Evolutionary conservation across 2,329 filamentous ascomycete genomes (phyloP), one percentile per base, ranked within the genome.

Genomic region (Cladosporium phlei): DNA sequence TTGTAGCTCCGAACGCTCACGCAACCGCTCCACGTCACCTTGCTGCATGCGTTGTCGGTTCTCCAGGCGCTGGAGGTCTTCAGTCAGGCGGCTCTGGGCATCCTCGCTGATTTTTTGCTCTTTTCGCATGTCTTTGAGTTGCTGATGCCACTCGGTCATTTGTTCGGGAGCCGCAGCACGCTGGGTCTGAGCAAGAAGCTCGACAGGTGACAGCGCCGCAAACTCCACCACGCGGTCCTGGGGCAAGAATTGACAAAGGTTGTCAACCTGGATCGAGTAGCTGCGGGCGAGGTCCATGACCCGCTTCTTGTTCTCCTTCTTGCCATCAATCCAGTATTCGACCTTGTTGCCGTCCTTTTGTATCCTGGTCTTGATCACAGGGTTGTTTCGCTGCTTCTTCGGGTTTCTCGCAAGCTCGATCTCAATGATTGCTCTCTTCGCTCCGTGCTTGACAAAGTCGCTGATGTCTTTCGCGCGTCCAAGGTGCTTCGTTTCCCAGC

Each of bases 171-270:
- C 93, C 5, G 89, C 90, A 25, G 93, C 93, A 60, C 89, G 82
- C 52, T 95, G 82, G 0, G 93, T 98, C 58, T 93, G 87, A 49
- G 82, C 77, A 1, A 98, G 75, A 16, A 96, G 77, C 34, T 94
- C 85, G 10, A 95, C 74, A 0, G 91, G 85, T 7, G 81, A 86
- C 55, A 95, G 79, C 4, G 79, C 85, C 4, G 93, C 88, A 63
- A 98, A 98, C 61, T 96, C 90, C 19, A 89, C 88, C 1, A 98
- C 93, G 56, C 90, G 86, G 63, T 98, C 93, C 66, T 98, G 93
- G 0, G 93, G 93, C 34, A 98, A 71, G 59, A 98, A 98, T 64
- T 98, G 93, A 65, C 93, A 98, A 2, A 98, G 75, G 57, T 98
- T 98, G 71, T 98, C 93, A 54, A 97, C 88, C 66, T 98, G 93